Percentiles rank a stretch among this genome's conserved stretches.
Conservation (phyloP, 148 eudicot genomes). For the Euryodendron excelsum region DNA sequence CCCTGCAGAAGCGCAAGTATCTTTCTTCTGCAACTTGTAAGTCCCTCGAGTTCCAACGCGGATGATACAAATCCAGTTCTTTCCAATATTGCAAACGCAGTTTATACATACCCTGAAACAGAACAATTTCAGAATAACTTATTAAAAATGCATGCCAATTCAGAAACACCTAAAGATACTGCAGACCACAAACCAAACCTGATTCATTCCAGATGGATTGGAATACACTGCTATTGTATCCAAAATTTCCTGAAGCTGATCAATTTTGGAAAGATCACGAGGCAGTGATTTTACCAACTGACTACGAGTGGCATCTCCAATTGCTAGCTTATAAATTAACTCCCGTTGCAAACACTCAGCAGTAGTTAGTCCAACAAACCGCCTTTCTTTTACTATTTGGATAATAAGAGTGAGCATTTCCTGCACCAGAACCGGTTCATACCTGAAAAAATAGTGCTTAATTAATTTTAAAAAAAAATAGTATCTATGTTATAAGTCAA, state of each 20-base stretch:
- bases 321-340: conserved; percentile 77
- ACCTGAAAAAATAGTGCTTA: conserved; percentile 46
- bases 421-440: conserved; percentile 76
- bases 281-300: conserved; percentile 89
- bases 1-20: conserved; percentile 72
- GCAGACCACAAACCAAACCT: conserved; percentile 46
- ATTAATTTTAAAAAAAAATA: background rate
- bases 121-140: conserved; percentile 5
- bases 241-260: conserved; percentile 67
- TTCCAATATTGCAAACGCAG: conserved; percentile 74
- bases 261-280: conserved; percentile 64
- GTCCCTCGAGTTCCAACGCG: conserved; percentile 87
- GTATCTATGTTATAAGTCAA: background rate
- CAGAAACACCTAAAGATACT: background rate
- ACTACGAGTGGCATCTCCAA: conserved; percentile 88
- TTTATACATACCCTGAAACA: conserved; percentile 80
- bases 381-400: conserved; percentile 86
- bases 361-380: conserved; percentile 73
- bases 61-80: conserved; percentile 92
- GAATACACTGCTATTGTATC: conserved; percentile 76
- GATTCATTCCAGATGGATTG: conserved; percentile 87
- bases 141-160: conserved; percentile 9
- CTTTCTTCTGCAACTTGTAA: conserved; percentile 92
- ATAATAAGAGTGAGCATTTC: conserved; percentile 84
- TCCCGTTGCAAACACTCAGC: conserved; percentile 83